These are phyloP conservation scores for Oxyria digyna DNA, from an alignment of 148 eudicot species.

Conservation along the genomic window DNA sequence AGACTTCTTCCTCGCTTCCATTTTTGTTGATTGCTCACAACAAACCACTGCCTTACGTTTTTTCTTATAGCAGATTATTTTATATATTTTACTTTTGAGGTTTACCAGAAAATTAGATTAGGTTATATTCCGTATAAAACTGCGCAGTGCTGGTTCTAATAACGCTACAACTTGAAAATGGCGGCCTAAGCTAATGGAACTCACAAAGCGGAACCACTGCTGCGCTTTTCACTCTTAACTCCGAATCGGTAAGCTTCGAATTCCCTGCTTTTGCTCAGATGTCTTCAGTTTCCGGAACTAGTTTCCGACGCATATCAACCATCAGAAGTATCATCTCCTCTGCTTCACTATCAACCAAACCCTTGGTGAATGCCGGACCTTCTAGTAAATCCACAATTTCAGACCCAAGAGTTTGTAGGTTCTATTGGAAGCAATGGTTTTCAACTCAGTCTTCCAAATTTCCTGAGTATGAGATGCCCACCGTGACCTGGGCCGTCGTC, in stretches of 20 bases:
- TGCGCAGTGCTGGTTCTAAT: not conserved
- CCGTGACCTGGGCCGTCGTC: conserved; percentile 95
- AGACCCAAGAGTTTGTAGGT: conserved; percentile 17
- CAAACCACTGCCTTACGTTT: too few relatives aligned
- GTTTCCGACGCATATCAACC: conserved; percentile 9
- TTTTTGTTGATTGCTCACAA: not conserved
- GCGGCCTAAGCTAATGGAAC: not conserved
- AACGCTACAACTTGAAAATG: not conserved
- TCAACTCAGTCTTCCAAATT: conserved; percentile 47
- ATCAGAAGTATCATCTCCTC: conserved; percentile 6
- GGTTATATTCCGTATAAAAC: not conserved
- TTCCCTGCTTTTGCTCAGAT: conserved; percentile 14
- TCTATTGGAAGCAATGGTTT: conserved; percentile 21
- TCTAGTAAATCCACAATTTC: conserved; percentile 20
- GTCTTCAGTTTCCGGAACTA: conserved; percentile 28
- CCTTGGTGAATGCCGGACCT: not conserved
- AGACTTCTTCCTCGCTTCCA: not conserved
- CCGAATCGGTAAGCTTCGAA: conserved; percentile 12
- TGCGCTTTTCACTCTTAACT: not conserved
- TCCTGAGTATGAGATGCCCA: conserved; percentile 90
- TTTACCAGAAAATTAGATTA: too few relatives aligned
- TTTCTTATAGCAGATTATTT: too few relatives aligned
- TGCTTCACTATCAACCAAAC: conserved; percentile 7
- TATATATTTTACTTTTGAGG: too few relatives aligned
- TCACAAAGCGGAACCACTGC: not conserved